A percentile compares a stretch with the other conserved stretches of the same genome.
Evolutionary conservation across 176 grass and related monocot genomes (phyloP).

Genomic region (Canna indica): DNA sequence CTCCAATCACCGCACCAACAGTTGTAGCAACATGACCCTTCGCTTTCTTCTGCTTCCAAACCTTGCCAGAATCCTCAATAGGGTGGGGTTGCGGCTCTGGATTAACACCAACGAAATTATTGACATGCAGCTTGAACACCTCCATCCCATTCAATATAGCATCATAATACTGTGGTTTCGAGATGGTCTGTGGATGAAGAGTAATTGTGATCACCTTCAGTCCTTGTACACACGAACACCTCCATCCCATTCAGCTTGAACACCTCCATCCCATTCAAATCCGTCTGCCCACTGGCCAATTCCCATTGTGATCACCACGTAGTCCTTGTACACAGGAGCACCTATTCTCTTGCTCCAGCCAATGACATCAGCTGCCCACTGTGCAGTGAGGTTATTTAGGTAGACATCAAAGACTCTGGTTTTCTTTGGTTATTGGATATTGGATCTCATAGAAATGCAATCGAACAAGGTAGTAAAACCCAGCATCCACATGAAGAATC

Average conservation of each 20-base stretch:
- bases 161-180: conserved; percentile 41
- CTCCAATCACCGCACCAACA: conserved; percentile 48
- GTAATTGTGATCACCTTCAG: too few species aligned
- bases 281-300: conserved; percentile 29
- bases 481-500: conserved; percentile 61
- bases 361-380: conserved; percentile 46
- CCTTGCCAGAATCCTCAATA: too few species aligned
- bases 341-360: conserved; percentile 34
- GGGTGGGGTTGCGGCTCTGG: conserved; percentile 28
- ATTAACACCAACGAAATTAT: conserved; percentile 68
- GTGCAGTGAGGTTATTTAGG: conserved; percentile 63
- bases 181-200: conserved; percentile 36
- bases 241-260: too few species aligned
- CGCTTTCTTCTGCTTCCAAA: conserved; percentile 2
- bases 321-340: conserved; percentile 49
- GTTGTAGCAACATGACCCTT: conserved; percentile 33
- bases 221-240: too few species aligned
- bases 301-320: conserved; percentile 33
- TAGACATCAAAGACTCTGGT: conserved; percentile 66
- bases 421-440: conserved; percentile 30
- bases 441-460: conserved; percentile 94
- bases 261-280: too few species aligned
- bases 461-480: conserved; percentile 64
- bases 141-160: conserved; percentile 87
- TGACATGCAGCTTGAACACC: conserved; percentile 81